Base-by-base conservation (phyloP, 345 rosid genomes). In the Populus simonii region DNA sequence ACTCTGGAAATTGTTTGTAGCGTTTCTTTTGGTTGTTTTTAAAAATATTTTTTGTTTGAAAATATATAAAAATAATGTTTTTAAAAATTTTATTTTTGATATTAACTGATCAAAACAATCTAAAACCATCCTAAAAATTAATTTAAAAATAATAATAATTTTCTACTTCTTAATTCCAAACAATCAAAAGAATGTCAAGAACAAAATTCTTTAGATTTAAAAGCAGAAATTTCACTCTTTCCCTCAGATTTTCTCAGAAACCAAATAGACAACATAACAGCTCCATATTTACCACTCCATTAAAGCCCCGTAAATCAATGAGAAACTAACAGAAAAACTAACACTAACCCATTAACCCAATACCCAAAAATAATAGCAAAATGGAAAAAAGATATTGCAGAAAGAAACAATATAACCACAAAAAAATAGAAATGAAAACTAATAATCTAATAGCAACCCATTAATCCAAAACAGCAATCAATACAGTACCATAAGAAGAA, bases 401-500 rank as follows among this genome's bases (percentile, higher is more conserved):
- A 15, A 47, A 47, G 18, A 47, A 47, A 47, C 16, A 12, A 16
- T 13, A 31, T 6, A 17, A 35, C 16, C 20, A 29, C 1, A 65
- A 16, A 13, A 4, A 25, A 66, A 10, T 10, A 41, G 10, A 25
- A 25, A 11, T 66, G 33, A 25, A 25, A 66, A n/a, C 15, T 6
- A 13, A 33, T 38, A 18, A 41, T 35, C 11, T 29, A 31, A 33
- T 38, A 18, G 25, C 23, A 31, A 38, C 38, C 9, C 25, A 2
- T 20, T 10, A 39, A 53, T 51, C 49, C 8, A 36, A 55, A 55
- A 33, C 22, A 45, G 0, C 15, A 20, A 22, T 27, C 5, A 25
- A 5, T 18, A 18, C 16, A 49, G 43, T 79, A 93, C 97, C 97
- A 93, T 75, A 93, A 83, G 81, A 87, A 87, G 90, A 89, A 92